A percentile compares a stretch with the other conserved stretches of the same genome.
Evolutionary conservation across 2,329 filamentous ascomycete genomes (phyloP).

Genomic region (Davidsoniella australis): DNA sequence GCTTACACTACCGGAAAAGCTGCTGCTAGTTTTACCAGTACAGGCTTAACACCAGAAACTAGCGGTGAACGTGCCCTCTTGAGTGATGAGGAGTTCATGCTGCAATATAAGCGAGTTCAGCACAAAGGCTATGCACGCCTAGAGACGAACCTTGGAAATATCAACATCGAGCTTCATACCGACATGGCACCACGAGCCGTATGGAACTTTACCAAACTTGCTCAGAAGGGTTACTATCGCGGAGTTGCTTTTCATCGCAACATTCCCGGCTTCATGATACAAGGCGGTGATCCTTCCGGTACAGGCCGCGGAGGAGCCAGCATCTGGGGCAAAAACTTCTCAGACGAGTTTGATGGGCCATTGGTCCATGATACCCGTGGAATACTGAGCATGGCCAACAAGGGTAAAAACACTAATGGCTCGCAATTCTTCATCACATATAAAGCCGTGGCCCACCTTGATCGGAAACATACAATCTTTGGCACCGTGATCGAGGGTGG

Average conservation of each 20-base stretch:
- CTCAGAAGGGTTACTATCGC: slow-evolving; percentile 80
- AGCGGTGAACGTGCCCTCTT: slow-evolving; percentile 72
- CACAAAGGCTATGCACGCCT: slow-evolving; percentile 83
- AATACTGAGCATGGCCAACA: slow-evolving; percentile 88
- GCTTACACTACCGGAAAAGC: slow-evolving; percentile 79
- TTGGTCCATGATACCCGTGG: slow-evolving; percentile 69
- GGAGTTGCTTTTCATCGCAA: slow-evolving; percentile 78
- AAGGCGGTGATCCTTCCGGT: slow-evolving; percentile 85
- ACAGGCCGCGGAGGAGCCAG: slow-evolving; percentile 80
- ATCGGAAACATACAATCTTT: slow-evolving; percentile 96
- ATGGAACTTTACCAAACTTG: slow-evolving; percentile 86
- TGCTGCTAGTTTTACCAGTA: slow-evolving; percentile 89
- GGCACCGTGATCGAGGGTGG: slow-evolving; percentile 65
- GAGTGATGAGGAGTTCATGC: slow-evolving; percentile 91
- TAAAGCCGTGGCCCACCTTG: slow-evolving; percentile 65
- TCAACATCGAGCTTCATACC: slow-evolving; percentile 79
- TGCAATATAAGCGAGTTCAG: slow-evolving; percentile 77
- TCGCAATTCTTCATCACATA: slow-evolving; percentile 93
- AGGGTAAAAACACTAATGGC: slow-evolving; percentile 94
- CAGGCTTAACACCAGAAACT: slow-evolving; percentile 81
- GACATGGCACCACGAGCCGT: slow-evolving; percentile 86
- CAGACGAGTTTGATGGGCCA: slow-evolving; percentile 84
- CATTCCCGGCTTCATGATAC: slow-evolving; percentile 94
- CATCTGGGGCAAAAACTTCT: slow-evolving; percentile 87
- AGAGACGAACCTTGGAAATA: slow-evolving; percentile 64